Conservation (phyloP, 306 rosid species). For the Begonia loranthoides region DNA sequence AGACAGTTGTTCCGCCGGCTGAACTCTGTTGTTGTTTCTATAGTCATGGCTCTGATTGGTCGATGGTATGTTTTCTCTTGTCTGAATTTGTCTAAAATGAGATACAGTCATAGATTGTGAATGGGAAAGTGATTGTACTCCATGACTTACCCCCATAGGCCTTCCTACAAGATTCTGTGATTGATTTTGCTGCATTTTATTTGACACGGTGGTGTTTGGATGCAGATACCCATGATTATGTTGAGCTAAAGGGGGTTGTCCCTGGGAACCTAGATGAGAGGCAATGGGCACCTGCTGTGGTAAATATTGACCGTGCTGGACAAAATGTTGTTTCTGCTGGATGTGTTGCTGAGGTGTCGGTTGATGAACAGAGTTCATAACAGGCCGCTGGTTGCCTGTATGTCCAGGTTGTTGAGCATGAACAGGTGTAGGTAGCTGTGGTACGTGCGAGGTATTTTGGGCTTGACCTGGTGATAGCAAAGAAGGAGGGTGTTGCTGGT, state of each 20-base stretch:
- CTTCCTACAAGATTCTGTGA: constrained; percentile 52
- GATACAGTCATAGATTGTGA: constrained; percentile 32
- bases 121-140: constrained; percentile 36
- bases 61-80: constrained; percentile 27
- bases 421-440: constrained; percentile 33
- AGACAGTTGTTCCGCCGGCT: not conserved
- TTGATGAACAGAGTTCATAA: constrained; percentile 42
- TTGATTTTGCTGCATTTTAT: constrained; percentile 30
- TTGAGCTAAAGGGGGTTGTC: constrained; percentile 40
- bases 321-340: constrained; percentile 30
- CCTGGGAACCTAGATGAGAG: constrained; percentile 45
- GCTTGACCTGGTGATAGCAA: constrained; percentile 53
- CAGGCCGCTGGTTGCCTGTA: constrained; percentile 38
- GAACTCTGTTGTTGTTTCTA: constrained; percentile 34
- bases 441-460: constrained; percentile 37
- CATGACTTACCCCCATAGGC: constrained; percentile 38
- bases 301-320: constrained; percentile 18
- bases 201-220: constrained; percentile 28
- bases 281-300: constrained; percentile 43
- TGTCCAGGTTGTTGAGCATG: constrained; percentile 54
- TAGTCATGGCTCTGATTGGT: constrained; percentile 31
- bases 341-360: constrained; percentile 23
- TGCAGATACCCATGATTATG: constrained; percentile 32
- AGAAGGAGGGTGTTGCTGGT: constrained; percentile 45
- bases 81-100: constrained; percentile 39